phyloP scores from a whole-genome alignment of 306 rosid genomes.

The Rosa chinensis region DNA sequence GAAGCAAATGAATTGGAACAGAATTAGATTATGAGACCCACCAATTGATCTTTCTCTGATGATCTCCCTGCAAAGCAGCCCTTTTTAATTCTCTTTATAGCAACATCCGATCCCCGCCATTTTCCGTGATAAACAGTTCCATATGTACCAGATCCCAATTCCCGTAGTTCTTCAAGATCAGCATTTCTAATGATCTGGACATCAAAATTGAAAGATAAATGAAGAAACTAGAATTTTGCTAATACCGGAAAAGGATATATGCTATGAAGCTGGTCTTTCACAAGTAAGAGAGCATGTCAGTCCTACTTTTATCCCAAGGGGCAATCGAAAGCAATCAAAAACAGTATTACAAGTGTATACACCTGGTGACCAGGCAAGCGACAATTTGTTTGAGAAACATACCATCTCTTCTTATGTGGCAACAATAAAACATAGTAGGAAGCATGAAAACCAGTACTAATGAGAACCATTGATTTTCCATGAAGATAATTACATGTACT shows the following conservation, averaged over 20 bases:
- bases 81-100: slow-evolving; percentile 35
- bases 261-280: not conserved
- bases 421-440: slow-evolving; percentile 2
- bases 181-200: slow-evolving; percentile 32
- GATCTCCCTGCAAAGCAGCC: slow-evolving; percentile 35
- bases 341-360: not conserved
- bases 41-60: slow-evolving; percentile 35
- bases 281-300: not conserved
- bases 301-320: not conserved
- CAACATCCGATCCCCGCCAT: slow-evolving; percentile 40
- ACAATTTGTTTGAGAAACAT: not conserved
- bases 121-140: slow-evolving; percentile 40
- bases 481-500: not conserved
- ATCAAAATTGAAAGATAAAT: slow-evolving; percentile 5
- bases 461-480: not conserved
- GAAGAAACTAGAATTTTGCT: slow-evolving; percentile 7
- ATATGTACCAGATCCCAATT: slow-evolving; percentile 39
- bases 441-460: not conserved
- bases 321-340: slow-evolving; percentile 7
- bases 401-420: slow-evolving; percentile 1
- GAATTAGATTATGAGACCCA: slow-evolving; percentile 17
- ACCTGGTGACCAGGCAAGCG: not conserved
- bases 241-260: not conserved
- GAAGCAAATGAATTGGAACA: not conserved
- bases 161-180: slow-evolving; percentile 37